These are phyloP conservation scores for Capsicum rhomboideum DNA, from an alignment of 257 asterid species.

Conservation along the genomic window DNA sequence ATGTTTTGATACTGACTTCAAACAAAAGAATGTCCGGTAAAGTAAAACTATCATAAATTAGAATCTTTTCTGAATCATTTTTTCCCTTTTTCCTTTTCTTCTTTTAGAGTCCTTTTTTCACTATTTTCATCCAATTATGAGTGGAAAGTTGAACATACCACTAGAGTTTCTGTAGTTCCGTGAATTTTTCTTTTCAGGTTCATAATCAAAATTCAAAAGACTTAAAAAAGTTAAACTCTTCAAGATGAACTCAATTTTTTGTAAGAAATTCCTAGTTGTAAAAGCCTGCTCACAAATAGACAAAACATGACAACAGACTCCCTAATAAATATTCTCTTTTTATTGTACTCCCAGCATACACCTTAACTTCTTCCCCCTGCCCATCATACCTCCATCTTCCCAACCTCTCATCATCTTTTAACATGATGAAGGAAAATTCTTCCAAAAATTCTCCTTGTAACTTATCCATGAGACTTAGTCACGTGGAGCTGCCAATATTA, in stretches of 20 bases:
- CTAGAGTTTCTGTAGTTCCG: constrained; percentile 22
- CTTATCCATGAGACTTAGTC: background rate
- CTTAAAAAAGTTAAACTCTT: constrained; percentile 18
- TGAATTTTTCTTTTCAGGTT: constrained; percentile 13
- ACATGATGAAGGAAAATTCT: background rate
- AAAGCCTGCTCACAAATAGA: constrained; percentile 38
- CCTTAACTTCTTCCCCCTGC: background rate
- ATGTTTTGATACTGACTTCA: constrained; percentile 23
- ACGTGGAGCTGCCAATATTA: background rate
- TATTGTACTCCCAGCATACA: constrained; percentile 1
- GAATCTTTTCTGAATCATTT: background rate
- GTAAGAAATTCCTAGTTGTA: background rate
- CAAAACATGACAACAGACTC: constrained; percentile 39
- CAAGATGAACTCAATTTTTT: background rate
- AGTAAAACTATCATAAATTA: background rate
- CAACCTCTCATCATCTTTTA: background rate
- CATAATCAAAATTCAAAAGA: constrained; percentile 18
- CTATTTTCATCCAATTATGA: constrained; percentile 12
- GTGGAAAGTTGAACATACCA: constrained; percentile 32
- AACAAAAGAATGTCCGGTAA: constrained; percentile 15
- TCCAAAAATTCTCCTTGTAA: constrained; percentile 5
- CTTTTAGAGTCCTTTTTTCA: background rate
- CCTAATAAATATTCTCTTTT: constrained; percentile 35
- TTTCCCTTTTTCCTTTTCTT: background rate
- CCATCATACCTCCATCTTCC: background rate